These are phyloP conservation scores for Balamuthia mandrillaris DNA, from an alignment of 208 protist species.

Conservation along the genomic window DNA sequence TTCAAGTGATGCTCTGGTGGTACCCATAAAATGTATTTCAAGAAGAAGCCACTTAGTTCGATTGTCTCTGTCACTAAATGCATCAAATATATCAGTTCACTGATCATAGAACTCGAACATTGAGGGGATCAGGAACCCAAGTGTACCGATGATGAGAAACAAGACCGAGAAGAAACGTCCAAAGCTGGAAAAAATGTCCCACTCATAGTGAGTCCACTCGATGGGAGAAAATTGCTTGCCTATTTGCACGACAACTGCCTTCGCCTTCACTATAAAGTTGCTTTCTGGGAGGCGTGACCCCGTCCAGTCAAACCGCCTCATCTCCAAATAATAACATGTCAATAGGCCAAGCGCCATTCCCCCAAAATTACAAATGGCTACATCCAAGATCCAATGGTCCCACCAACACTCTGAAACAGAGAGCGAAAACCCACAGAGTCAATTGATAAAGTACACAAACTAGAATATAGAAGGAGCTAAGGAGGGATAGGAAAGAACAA, in stretches of 20 bases:
- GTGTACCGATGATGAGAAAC: conserved; percentile 8
- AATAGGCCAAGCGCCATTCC: conserved; percentile 85
- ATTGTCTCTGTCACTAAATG: conserved; percentile 8
- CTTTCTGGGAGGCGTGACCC: too few species aligned
- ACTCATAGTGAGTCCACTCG: conserved; percentile 1
- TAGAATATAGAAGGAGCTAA: background rate
- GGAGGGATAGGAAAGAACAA: background rate
- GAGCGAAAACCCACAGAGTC: background rate
- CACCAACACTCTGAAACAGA: conserved; percentile 86
- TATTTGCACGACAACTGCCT: too few species aligned
- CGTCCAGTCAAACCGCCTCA: conserved; percentile 45
- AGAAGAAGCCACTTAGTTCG: conserved; percentile 25
- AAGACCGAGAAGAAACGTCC: conserved; percentile 8
- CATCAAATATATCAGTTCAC: too few species aligned
- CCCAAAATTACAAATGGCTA: conserved; percentile 87
- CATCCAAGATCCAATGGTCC: conserved; percentile 92
- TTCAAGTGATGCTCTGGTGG: background rate
- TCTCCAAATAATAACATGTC: conserved; percentile 55
- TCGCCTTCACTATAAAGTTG: too few species aligned
- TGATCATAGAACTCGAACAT: too few species aligned
- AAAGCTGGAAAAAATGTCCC: background rate
- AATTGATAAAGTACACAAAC: background rate
- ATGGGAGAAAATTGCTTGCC: conserved; percentile 18
- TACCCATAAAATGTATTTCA: conserved; percentile 20
- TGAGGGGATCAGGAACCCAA: too few species aligned